These are phyloP conservation scores for Ganoderma meredithae DNA, from an alignment of 1,284 basidiomycete genomes.

Conservation along the genomic window DNA sequence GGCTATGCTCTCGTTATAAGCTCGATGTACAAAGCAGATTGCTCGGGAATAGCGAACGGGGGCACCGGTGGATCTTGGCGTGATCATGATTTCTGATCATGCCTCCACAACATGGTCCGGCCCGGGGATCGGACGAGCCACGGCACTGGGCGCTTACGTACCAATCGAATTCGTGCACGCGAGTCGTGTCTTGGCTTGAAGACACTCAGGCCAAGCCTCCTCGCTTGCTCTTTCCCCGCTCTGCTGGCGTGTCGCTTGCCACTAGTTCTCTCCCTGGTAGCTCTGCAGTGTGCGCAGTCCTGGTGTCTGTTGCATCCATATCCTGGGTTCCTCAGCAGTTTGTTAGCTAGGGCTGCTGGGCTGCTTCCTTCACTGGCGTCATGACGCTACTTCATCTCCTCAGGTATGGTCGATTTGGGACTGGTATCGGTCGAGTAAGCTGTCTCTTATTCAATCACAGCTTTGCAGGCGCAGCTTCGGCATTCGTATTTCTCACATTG, in stretches of 20 bases:
- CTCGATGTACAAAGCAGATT: background rate
- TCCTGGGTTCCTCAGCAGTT: background rate
- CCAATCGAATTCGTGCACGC: background rate
- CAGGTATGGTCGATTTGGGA: slow-evolving; percentile 24
- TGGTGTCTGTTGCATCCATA: background rate
- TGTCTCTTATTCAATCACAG: slow-evolving; percentile 28
- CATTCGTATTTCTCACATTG: slow-evolving; percentile 46
- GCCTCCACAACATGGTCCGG: no score
- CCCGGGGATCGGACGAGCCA: background rate
- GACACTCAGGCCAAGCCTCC: background rate
- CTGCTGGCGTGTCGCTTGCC: background rate
- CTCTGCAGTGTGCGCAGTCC: background rate
- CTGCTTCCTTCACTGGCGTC: slow-evolving; percentile 3
- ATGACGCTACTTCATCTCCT: slow-evolving; percentile 36
- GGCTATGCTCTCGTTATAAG: background rate
- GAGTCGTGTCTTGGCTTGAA: background rate
- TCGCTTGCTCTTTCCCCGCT: background rate
- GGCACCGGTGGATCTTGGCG: background rate
- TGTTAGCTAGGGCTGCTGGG: background rate
- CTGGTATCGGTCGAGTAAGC: background rate
- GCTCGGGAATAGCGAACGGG: background rate
- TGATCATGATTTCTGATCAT: no score
- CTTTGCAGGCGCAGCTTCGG: slow-evolving; percentile 45
- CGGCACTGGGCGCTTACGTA: background rate
- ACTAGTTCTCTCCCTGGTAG: background rate